These are phyloP conservation scores for Flaveria trinervia DNA, from an alignment of 129 eudicot genomes.

Conservation along the genomic window DNA sequence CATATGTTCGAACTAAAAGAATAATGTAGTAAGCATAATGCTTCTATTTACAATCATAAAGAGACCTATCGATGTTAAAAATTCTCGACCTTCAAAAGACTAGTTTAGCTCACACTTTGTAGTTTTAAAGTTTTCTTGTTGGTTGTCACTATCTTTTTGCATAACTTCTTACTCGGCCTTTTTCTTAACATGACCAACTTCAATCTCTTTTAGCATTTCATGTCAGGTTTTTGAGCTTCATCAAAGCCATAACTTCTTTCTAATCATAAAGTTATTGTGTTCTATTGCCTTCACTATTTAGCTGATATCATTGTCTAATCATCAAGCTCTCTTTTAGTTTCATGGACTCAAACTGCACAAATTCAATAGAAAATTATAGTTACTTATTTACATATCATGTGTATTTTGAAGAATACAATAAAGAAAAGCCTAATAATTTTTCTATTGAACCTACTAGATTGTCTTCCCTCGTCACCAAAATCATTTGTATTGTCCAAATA, in stretches of 20 bases:
- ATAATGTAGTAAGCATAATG: no score
- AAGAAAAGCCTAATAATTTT: slow-evolving; percentile 60
- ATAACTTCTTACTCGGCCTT: no score
- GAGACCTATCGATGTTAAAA: background rate
- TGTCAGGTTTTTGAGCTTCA: no score
- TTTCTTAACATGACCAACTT: no score
- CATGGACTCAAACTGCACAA: slow-evolving; percentile 78
- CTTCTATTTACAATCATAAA: background rate
- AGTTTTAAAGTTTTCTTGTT: no score
- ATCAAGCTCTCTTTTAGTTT: slow-evolving; percentile 93
- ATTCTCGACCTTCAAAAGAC: background rate
- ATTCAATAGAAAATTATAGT: background rate
- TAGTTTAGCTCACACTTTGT: no score
- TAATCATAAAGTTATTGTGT: no score
- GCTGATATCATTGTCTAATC: slow-evolving; percentile 88
- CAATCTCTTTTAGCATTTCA: no score
- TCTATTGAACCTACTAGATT: slow-evolving; percentile 35
- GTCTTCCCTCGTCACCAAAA: slow-evolving; percentile 62
- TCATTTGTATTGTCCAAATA: slow-evolving; percentile 62
- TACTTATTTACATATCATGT: slow-evolving; percentile 81
- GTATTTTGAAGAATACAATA: slow-evolving; percentile 25
- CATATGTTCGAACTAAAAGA: background rate
- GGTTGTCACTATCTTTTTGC: background rate
- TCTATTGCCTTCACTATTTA: slow-evolving; percentile 46
- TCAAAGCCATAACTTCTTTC: no score